These are phyloP conservation scores for Tephrocybe sp. DNA, from an alignment of 768 basidiomycete species.

Conservation along the genomic window DNA sequence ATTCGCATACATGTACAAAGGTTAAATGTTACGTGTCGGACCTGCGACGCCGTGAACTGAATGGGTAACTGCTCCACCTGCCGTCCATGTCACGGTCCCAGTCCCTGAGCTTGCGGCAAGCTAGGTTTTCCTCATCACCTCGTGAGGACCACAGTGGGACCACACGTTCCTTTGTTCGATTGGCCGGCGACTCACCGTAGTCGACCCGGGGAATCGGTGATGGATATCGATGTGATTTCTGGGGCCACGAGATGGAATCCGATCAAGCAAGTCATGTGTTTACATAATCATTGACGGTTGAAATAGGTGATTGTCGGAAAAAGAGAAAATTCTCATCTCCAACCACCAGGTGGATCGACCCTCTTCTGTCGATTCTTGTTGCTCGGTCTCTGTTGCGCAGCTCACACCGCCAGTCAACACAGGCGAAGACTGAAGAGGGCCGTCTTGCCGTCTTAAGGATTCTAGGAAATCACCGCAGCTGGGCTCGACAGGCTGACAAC, in stretches of 20 bases:
- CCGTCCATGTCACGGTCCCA: too few relatives aligned
- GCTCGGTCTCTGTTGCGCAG: conserved; percentile 39
- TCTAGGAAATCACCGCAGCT: conserved; percentile 28
- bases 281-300: conserved; percentile 15
- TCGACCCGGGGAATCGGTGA: too few relatives aligned
- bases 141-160: too few relatives aligned
- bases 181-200: background rate
- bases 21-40: too few relatives aligned
- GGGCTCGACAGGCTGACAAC: conserved; percentile 29
- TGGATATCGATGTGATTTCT: background rate
- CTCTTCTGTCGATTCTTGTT: conserved; percentile 49
- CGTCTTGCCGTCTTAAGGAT: conserved; percentile 24
- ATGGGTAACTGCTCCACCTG: too few relatives aligned
- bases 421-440: conserved; percentile 46
- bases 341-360: conserved; percentile 50
- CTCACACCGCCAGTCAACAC: conserved; percentile 34
- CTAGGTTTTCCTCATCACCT: too few relatives aligned
- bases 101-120: too few relatives aligned
- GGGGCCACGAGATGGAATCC: background rate
- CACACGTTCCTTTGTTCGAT: background rate
- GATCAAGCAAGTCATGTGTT: conserved; percentile 10
- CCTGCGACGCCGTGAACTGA: too few relatives aligned
- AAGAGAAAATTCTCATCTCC: conserved; percentile 27
- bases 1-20: too few relatives aligned
- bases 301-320: conserved; percentile 17